Evolutionary conservation across 352 stramenopile genomes (phyloP).

Genomic region (Detonula confervacea): DNA sequence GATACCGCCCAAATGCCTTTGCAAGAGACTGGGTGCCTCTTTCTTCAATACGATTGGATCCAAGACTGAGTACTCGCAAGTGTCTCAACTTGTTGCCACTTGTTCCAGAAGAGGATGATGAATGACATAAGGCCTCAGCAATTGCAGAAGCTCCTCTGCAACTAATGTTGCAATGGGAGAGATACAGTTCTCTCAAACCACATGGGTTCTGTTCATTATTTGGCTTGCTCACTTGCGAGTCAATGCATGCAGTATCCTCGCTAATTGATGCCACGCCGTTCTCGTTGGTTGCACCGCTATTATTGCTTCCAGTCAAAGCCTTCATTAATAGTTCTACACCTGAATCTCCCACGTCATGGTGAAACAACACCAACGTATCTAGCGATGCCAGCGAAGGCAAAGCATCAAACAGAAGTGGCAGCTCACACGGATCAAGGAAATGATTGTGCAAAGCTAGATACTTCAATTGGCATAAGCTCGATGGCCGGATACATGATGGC

Average conservation of each 20-base stretch:
- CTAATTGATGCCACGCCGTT: neutral
- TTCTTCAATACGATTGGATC: slow-evolving; percentile 34
- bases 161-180: slow-evolving; percentile 33
- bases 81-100: slow-evolving; percentile 15
- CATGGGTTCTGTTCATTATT: neutral
- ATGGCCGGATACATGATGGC: neutral
- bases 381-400: slow-evolving; percentile 3
- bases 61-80: slow-evolving; percentile 35
- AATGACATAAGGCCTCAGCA: slow-evolving; percentile 13
- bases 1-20: slow-evolving; percentile 21
- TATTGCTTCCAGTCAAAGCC: neutral
- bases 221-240: too few species aligned
- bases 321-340: slow-evolving; percentile 8
- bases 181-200: slow-evolving; percentile 37
- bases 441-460: slow-evolving; percentile 17
- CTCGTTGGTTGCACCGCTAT: neutral
- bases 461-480: neutral
- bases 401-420: slow-evolving; percentile 16
- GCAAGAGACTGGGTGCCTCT: slow-evolving; percentile 14
- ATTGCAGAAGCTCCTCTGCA: slow-evolving; percentile 25
- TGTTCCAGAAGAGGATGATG: neutral
- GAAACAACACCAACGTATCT: slow-evolving; percentile 12
- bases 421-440: slow-evolving; percentile 12
- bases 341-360: slow-evolving; percentile 35
- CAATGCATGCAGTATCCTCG: neutral